Base-by-base conservation (phyloP, 257 asterid genomes). In the Linderniella brevidens region DNA sequence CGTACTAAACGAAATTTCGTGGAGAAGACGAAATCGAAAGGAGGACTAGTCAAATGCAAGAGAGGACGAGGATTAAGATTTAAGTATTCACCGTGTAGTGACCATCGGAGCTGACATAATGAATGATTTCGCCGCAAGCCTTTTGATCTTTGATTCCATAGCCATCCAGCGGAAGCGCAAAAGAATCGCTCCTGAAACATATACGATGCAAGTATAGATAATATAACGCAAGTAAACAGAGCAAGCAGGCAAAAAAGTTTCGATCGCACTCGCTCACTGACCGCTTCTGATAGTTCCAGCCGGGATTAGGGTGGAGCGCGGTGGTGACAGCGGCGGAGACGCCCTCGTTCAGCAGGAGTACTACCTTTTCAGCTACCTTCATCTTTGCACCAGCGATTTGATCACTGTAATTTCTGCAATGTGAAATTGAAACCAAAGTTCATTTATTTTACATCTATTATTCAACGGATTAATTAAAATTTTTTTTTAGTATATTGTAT, bases 101-200 rank as follows among this genome's bases (percentile, higher is more conserved):
- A 49, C 77, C 84, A 49, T 53, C 47, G 8, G 68, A 54, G 64
- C 60, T 36, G 57, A 73, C 57, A 51, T 67, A 79, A 63, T 86
- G 86, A 48, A 72, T 56, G 38, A 69, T n/a, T 19, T 61, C 55
- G 0, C 86, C 85, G 7, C 81, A 71, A 38, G 75, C 87, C 57
- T 58, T 73, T 44, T 17, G 63, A 63, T 82, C 73, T 38, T 58
- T 71, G 61, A 82, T 63, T 46, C 94, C 93, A 15, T 75, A 86
- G 55, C 64, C 11, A 25, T 77, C 79, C 64, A 86, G 53, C 3
- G 94, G 55, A 55, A 82, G 58, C 35, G 72, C 82, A 37, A 86
- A 78, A 1, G 76, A 58, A 50, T 69, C 77, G 45, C 71, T 73
- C 56, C 97, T 86, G 73, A 20, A 39, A 13, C 50, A 46, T 0